These are phyloP conservation scores for Monosporozyma yasuniensis DNA, from an alignment of 805 yeast species.

Conservation along the genomic window DNA sequence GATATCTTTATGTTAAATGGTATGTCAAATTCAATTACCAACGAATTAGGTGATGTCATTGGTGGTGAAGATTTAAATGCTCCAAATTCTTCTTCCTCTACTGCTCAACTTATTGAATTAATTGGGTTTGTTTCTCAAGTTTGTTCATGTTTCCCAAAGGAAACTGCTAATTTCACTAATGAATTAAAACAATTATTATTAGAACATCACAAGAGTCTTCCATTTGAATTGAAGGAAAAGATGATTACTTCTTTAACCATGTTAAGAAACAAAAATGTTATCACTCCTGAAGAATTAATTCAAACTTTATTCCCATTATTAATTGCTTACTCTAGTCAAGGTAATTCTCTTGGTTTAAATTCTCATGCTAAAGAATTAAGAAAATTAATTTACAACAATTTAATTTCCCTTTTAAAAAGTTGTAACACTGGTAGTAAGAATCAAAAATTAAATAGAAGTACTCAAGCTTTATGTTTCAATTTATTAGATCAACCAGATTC, in stretches of 20 bases:
- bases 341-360: conserved; percentile 36
- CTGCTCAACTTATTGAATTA: conserved; percentile 60
- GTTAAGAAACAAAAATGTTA: conserved; percentile 77
- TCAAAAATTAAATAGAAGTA: conserved; percentile 78
- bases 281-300: conserved; percentile 70
- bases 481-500: conserved; percentile 70
- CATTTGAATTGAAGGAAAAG: conserved; percentile 84
- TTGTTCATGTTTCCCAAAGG: conserved; percentile 80
- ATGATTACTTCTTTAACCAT: conserved; percentile 81
- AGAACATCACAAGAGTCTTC: conserved; percentile 70
- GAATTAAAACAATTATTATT: conserved; percentile 63
- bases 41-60: conserved; percentile 27
- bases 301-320: conserved; percentile 85
- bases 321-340: conserved; percentile 47
- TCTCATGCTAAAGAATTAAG: conserved; percentile 76
- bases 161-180: conserved; percentile 74
- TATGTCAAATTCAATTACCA: conserved; percentile 11
- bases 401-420: conserved; percentile 68
- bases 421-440: conserved; percentile 85
- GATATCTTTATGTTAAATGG: conserved; percentile 71
- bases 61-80: conserved; percentile 28
- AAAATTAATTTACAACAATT: conserved; percentile 69
- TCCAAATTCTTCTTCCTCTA: conserved; percentile 9
- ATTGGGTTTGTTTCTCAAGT: conserved; percentile 91
- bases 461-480: conserved; percentile 87